A percentile compares a stretch with the other conserved stretches of the same genome.
phyloP scores from a whole-genome alignment of 2,329 filamentous ascomycete genomes.

The Beauveria sp. region DNA sequence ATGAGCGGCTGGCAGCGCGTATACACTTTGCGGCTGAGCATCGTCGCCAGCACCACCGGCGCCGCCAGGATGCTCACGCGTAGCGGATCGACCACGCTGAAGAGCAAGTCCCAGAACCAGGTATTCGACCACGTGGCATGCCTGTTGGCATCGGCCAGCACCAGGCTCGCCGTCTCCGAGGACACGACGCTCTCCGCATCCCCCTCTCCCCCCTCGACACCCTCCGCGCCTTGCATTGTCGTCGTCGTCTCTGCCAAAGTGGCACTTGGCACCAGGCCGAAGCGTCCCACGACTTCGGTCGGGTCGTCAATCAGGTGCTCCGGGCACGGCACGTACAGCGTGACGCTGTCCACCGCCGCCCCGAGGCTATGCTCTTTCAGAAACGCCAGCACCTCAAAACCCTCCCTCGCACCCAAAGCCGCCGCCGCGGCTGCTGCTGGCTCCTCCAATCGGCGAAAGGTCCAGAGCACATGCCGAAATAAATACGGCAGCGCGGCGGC shows the following conservation, averaged over 20 bases:
- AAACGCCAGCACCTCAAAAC: slow-evolving; percentile 27
- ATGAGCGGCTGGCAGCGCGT: slow-evolving; percentile 56
- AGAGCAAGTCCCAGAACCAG: slow-evolving; percentile 49
- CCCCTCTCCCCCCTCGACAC: neutral
- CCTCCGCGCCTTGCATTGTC: neutral
- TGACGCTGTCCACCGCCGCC: slow-evolving; percentile 33
- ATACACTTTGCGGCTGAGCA: slow-evolving; percentile 50
- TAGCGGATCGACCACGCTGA: slow-evolving; percentile 44
- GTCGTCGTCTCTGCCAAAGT: slow-evolving; percentile 12
- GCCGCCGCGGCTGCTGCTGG: neutral
- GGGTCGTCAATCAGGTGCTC: slow-evolving; percentile 19
- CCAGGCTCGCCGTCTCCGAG: slow-evolving; percentile 15
- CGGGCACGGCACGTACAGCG: slow-evolving; percentile 30
- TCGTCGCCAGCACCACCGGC: slow-evolving; percentile 51
- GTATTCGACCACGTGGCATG: slow-evolving; percentile 17
- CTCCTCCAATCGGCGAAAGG: slow-evolving; percentile 24
- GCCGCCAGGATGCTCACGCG: slow-evolving; percentile 42
- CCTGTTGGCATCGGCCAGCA: neutral
- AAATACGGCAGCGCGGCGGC: slow-evolving; percentile 43
- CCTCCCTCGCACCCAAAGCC: neutral
- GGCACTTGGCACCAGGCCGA: slow-evolving; percentile 23
- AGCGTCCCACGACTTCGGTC: slow-evolving; percentile 19
- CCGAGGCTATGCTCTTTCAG: slow-evolving; percentile 28
- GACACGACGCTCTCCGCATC: slow-evolving; percentile 1
- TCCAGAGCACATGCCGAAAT: slow-evolving; percentile 47